These are phyloP conservation scores for Pythium volutum DNA, from an alignment of 352 stramenopile species.

Conservation along the genomic window DNA sequence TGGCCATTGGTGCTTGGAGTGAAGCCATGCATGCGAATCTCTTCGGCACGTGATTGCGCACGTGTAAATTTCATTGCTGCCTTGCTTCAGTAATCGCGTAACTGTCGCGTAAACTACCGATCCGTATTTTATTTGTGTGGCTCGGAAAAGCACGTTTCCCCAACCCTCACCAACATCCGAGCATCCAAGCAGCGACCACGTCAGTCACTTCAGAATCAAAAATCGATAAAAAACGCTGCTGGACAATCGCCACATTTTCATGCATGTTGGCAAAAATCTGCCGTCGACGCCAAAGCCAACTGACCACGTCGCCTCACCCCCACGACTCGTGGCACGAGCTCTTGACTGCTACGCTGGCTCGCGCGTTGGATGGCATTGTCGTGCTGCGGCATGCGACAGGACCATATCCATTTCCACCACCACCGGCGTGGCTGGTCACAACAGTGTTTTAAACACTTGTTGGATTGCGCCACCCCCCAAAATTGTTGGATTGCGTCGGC, in stretches of 20 bases:
- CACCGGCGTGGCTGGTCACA: not conserved
- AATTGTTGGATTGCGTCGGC: not conserved
- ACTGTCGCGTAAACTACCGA: slow-evolving; percentile 19
- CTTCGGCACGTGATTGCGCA: not conserved
- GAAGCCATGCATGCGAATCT: slow-evolving; percentile 6
- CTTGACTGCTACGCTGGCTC: too few relatives aligned
- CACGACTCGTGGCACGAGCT: too few relatives aligned
- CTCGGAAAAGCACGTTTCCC: too few relatives aligned
- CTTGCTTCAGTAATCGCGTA: slow-evolving; percentile 21
- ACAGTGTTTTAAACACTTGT: slow-evolving; percentile 25
- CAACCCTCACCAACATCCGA: slow-evolving; percentile 9
- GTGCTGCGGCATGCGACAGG: slow-evolving; percentile 9
- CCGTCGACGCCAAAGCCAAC: not conserved
- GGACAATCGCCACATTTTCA: slow-evolving; percentile 6
- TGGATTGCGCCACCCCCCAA: slow-evolving; percentile 2
- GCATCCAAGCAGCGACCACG: slow-evolving; percentile 23
- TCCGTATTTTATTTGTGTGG: slow-evolving; percentile 17
- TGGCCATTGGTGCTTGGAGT: not conserved
- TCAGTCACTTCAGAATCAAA: slow-evolving; percentile 20
- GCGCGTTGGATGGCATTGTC: not conserved
- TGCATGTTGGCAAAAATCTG: not conserved
- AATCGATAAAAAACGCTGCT: not conserved
- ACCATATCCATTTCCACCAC: not conserved
- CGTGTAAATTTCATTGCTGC: slow-evolving; percentile 6
- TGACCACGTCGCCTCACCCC: not conserved